Base-by-base conservation (phyloP, 2,329 filamentous ascomycete species). In the Pseudocercospora cruenta region DNA sequence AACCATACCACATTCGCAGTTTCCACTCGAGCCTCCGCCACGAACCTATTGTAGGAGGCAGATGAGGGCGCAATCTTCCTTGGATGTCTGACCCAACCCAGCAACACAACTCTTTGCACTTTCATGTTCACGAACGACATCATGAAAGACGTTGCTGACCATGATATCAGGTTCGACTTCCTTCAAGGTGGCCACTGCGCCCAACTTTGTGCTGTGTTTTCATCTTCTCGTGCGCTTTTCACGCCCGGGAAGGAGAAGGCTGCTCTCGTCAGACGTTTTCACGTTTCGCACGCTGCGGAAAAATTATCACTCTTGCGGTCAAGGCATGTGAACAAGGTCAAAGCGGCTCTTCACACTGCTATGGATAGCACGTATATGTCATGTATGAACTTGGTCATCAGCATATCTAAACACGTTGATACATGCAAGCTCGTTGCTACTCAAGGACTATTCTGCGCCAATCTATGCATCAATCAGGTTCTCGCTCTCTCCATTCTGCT, bases 1-100 rank as follows among this genome's bases (percentile, higher is more conserved):
- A 76, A 70, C 65, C 86, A 86, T 88, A 86, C 84, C 83, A 87
- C 84, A 91, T 92, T 93, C 90, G 90, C 90, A 93, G 90, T 93
- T 93, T 93, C 88, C 90, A 91, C 90, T 91, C 84, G 74, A 80
- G 77, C 75, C 76, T 71, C 77, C 77, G 76, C 72, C 72, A 73
- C 77, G 77, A 79, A 79, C 78, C 77, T 78, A 78, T 68, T 68
- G 8, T 71, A 75, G 72, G 74, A 71, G 73, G 73, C 69, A 76
- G 71, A 70, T 79, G 77, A 78, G 76, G 73, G 77, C 69, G 60
- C 64, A 74, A 77, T 78, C 77, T 78, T 78, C 77, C 77, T 79
- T 78, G 76, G 77, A 79, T 79, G 77, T 78, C 77, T 78, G 77
- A 76, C 71, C 64, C 65, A 65, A 57, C 33, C 67, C 67, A 69